Conservation (phyloP, 306 rosid genomes). For the Coriaria nepalensis region DNA sequence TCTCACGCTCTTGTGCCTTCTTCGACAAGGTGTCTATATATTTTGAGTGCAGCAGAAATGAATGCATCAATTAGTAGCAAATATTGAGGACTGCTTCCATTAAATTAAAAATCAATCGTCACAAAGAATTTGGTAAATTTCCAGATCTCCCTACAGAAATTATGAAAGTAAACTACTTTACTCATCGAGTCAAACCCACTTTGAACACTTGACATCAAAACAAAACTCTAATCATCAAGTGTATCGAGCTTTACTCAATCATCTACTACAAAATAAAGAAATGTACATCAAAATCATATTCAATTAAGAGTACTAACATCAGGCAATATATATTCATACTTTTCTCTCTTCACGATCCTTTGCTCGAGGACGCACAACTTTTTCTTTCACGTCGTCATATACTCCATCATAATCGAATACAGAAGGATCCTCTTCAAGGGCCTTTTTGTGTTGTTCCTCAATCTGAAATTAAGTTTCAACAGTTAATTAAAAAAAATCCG, state of each 20-base stretch:
- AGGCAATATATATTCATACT: slow-evolving; percentile 18
- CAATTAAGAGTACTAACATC: too few relatives aligned
- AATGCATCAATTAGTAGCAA: background rate
- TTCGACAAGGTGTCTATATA: slow-evolving; percentile 47
- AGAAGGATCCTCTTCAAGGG: slow-evolving; percentile 73
- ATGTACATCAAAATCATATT: background rate
- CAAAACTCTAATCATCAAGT: too few relatives aligned
- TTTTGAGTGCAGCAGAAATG: slow-evolving; percentile 50
- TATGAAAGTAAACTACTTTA: too few relatives aligned
- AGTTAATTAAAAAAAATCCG: too few relatives aligned
- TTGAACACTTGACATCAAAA: too few relatives aligned
- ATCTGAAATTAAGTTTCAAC: slow-evolving; percentile 15
- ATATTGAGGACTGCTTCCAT: background rate
- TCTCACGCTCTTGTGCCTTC: slow-evolving; percentile 54
- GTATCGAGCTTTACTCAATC: too few relatives aligned
- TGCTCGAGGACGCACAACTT: slow-evolving; percentile 36
- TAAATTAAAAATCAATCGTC: too few relatives aligned
- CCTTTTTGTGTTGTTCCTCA: slow-evolving; percentile 78
- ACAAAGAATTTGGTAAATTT: too few relatives aligned
- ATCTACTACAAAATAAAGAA: background rate
- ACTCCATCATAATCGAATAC: slow-evolving; percentile 77
- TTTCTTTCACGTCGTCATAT: slow-evolving; percentile 72
- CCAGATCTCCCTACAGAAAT: too few relatives aligned
- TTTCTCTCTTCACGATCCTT: slow-evolving; percentile 67
- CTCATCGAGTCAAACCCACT: too few relatives aligned